phyloP scores from a whole-genome alignment of 495 filamentous ascomycete species.

The Monascus purpureus region DNA sequence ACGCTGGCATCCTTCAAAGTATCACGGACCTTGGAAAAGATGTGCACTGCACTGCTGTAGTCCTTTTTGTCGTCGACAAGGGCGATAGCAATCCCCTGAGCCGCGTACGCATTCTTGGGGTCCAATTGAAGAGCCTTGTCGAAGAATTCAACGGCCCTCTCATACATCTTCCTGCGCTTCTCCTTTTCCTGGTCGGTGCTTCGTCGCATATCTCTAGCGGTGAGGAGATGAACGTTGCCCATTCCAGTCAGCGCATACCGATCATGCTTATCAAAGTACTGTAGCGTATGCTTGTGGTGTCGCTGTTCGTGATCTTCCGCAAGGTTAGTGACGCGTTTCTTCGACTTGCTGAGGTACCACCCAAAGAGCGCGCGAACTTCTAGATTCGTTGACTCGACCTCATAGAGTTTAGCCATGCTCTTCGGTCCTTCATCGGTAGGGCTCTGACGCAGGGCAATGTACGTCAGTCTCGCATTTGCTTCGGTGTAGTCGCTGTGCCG shows the following conservation, averaged over 20 bases:
- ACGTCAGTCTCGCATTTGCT: conserved; percentile 73
- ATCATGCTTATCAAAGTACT: conserved; percentile 92
- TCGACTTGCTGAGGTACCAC: conserved; percentile 81
- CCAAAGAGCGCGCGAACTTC: conserved; percentile 87
- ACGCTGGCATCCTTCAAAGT: conserved; percentile 77
- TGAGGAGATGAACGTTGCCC: conserved; percentile 80
- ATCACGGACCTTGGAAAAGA: conserved; percentile 79
- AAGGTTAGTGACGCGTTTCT: conserved; percentile 64
- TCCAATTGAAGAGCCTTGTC: conserved; percentile 93
- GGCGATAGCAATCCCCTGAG: conserved; percentile 89
- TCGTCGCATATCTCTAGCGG: conserved; percentile 85
- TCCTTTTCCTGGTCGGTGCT: conserved; percentile 81
- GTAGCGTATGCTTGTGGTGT: conserved; percentile 90
- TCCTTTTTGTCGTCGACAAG: conserved; percentile 89
- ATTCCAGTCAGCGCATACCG: conserved; percentile 87
- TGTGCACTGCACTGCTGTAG: conserved; percentile 59
- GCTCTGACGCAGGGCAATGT: conserved; percentile 72
- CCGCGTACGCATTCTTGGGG: conserved; percentile 84
- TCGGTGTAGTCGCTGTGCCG: conserved; percentile 86
- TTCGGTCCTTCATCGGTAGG: conserved; percentile 79
- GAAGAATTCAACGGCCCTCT: conserved; percentile 91
- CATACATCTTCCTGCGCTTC: conserved; percentile 73
- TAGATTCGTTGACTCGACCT: conserved; percentile 63
- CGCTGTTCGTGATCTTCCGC: conserved; percentile 82
- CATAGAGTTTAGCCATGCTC: conserved; percentile 64